Evolutionary conservation across 1,284 basidiomycete genomes (phyloP), one percentile per base, ranked within the genome.

Genomic region (Leucoagaricus sp.): DNA sequence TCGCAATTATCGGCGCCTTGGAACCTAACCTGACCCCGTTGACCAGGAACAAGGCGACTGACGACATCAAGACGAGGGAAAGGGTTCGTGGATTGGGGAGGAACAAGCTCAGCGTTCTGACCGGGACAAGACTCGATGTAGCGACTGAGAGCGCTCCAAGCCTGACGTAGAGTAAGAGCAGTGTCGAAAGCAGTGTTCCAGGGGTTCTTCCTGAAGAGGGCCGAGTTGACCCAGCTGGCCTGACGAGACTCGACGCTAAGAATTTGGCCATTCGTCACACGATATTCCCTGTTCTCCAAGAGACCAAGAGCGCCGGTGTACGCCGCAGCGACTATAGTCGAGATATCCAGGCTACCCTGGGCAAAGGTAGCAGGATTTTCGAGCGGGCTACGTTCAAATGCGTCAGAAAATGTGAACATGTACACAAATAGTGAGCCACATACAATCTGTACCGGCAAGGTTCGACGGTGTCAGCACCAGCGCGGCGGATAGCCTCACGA

Each of bases 381-480:
- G 62, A 78, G 73, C 23, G 80, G 78, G 69, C 86, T 87, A 36
- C 8, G 23, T 38, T 1, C 8, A 40, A 56, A 38, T 10, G 29
- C n/a, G 12, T 23, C 17, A 49, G 25, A 19, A 50, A 52, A 12
- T 52, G 13, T 52, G 45, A 15, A 25, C 34, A 40, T 40, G 26
- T 6, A 34, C 6, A 25, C 38, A 36, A 38, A 47, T 34, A 49
- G 1, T 9, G 17, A 44, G n/a, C 6, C 8, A 71, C 79, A 64
- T 65, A 79, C 85, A 89, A 87, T 53, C 67, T 70, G 69, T 89
- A 89, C 1, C 70, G 72, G 76, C 87, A 89, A 9, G 78, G 72
- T 65, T 77, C 61, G 15, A 79, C 75, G 0, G 83, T 79, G 23
- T 74, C 69, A 33, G 70, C 72, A 2, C 85, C 86, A 1, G 63